Evolutionary conservation across 2,329 filamentous ascomycete species (phyloP).

Genomic region (Alternaria angustiovoidea): DNA sequence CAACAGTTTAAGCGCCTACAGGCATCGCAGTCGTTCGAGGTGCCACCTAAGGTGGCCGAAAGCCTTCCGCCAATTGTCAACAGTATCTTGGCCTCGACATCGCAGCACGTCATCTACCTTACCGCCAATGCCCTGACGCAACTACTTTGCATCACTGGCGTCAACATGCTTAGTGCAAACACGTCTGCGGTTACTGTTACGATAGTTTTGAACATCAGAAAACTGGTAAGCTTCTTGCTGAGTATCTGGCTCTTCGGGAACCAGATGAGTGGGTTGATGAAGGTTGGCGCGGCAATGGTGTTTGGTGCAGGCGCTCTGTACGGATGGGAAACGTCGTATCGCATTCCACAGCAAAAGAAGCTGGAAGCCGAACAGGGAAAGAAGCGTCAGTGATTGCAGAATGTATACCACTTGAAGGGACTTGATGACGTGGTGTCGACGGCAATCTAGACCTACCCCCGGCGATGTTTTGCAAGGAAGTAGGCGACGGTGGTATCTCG

Average conservation of each 20-base stretch:
- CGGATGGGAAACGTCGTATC: constrained; percentile 72
- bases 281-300: constrained; percentile 82
- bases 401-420: background rate
- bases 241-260: constrained; percentile 98
- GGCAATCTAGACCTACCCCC: background rate
- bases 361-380: constrained; percentile 31
- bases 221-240: constrained; percentile 86
- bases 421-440: background rate
- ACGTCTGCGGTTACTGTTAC: constrained; percentile 94
- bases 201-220: constrained; percentile 94
- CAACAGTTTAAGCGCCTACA: constrained; percentile 71
- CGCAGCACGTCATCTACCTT: constrained; percentile 76
- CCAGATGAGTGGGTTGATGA: constrained; percentile 74
- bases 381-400: constrained; percentile 34
- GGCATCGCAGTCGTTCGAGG: constrained; percentile 67
- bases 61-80: constrained; percentile 40
- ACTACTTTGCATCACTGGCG: constrained; percentile 92
- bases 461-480: background rate
- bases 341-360: constrained; percentile 53
- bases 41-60: constrained; percentile 39
- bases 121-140: constrained; percentile 85
- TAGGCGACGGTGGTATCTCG: constrained; percentile 2
- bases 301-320: constrained; percentile 93
- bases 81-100: constrained; percentile 52
- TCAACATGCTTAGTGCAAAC: constrained; percentile 89